A percentile compares a stretch with the other conserved stretches of the same genome.
phyloP scores from a whole-genome alignment of 1,284 basidiomycete genomes.

The Chalciporus sp. region DNA sequence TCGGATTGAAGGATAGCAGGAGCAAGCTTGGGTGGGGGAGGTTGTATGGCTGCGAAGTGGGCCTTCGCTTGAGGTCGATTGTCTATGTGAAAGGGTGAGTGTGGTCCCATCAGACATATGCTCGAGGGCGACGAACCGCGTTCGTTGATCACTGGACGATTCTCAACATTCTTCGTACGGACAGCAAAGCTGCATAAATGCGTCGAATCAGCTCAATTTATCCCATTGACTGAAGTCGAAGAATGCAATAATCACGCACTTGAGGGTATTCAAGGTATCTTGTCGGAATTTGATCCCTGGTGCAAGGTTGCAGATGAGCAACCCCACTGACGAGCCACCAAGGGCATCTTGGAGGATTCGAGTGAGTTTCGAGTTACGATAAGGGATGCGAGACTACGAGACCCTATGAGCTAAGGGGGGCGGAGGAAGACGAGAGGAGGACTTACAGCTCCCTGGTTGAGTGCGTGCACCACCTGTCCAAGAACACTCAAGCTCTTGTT shows the following conservation, averaged over 20 bases:
- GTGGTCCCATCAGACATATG: background rate
- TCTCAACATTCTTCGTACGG: constrained; percentile 79
- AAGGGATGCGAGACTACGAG: constrained; percentile 73
- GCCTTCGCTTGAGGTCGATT: constrained; percentile 55
- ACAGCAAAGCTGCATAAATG: constrained; percentile 63
- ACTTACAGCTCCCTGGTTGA: constrained; percentile 72
- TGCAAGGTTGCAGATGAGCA: constrained; percentile 83
- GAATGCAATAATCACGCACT: constrained; percentile 46
- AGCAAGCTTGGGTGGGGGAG: constrained; percentile 47
- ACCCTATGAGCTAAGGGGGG: constrained; percentile 1
- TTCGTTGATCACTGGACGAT: constrained; percentile 73
- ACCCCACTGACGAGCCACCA: constrained; percentile 72
- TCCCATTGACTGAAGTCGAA: background rate
- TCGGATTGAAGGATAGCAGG: constrained; percentile 40
- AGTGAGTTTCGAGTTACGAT: constrained; percentile 83
- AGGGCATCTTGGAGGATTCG: constrained; percentile 84
- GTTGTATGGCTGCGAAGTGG: constrained; percentile 63
- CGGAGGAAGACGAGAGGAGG: background rate
- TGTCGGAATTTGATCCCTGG: constrained; percentile 78
- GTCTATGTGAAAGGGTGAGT: constrained; percentile 39
- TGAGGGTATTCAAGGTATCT: constrained; percentile 83
- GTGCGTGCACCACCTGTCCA: constrained; percentile 81
- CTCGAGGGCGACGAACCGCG: constrained; percentile 48
- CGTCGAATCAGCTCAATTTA: background rate
- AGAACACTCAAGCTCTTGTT: constrained; percentile 84